phyloP scores from a whole-genome alignment of 768 basidiomycete genomes.

The Boletus rubroflammeus region DNA sequence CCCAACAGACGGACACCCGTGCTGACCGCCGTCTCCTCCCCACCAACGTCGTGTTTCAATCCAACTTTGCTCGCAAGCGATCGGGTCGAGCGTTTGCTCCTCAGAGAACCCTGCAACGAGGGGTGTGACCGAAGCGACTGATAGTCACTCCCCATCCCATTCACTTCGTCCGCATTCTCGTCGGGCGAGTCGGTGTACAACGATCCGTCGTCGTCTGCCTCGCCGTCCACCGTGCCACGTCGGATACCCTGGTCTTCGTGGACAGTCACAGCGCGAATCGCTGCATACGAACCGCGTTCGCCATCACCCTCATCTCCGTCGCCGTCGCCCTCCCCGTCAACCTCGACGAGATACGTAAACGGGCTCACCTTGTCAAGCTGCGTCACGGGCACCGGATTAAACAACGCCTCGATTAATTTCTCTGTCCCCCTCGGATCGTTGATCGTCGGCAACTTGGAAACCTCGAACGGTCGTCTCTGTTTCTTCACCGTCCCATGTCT shows the following conservation, averaged over 20 bases:
- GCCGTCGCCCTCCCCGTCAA: conserved; percentile 18
- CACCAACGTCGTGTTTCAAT: background rate
- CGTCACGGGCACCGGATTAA: conserved; percentile 62
- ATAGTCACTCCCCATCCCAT: conserved; percentile 24
- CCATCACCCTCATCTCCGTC: conserved; percentile 16
- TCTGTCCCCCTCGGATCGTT: conserved; percentile 66
- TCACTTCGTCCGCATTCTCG: background rate
- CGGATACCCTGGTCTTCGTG: background rate
- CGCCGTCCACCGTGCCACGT: background rate
- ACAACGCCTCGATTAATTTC: conserved; percentile 71
- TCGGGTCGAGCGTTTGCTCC: conserved; percentile 16
- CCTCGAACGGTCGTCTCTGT: conserved; percentile 28
- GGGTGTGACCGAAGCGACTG: conserved; percentile 28
- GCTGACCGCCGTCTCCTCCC: background rate
- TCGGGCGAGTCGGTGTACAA: conserved; percentile 24
- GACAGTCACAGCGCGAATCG: background rate
- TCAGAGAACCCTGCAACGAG: conserved; percentile 23
- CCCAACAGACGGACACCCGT: background rate
- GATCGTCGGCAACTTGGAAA: conserved; percentile 43
- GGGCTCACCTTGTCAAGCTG: conserved; percentile 24
- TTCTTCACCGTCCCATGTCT: conserved; percentile 14
- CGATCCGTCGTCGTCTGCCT: conserved; percentile 17
- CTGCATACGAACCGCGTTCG: conserved; percentile 1
- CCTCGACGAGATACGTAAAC: conserved; percentile 37
- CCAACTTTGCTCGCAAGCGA: conserved; percentile 16